Base-by-base conservation (phyloP, 768 basidiomycete genomes). In the Trametes sanguinea region DNA sequence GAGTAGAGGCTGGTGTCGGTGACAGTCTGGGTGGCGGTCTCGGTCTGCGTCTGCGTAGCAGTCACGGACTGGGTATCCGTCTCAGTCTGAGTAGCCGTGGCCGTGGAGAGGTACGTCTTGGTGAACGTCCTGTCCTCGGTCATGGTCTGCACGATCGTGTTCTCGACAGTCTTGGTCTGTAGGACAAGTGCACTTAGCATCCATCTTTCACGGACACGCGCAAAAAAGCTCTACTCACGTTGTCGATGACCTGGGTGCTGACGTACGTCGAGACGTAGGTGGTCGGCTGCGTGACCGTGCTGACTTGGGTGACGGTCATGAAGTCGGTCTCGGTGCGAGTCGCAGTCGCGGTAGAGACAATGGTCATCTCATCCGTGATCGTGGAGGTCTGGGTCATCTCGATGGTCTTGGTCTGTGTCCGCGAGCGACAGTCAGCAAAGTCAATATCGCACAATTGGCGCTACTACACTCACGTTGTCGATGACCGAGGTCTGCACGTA, bases 161-260 rank as follows among this genome's bases (percentile, higher is more conserved):
- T 76, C 67, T 81, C 73, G 55, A 86, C 73, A 3, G 86, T 88
- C 77, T 81, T 74, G 42, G 87, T 88, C 83, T 86, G 44, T 22
- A 11, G 2, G 16, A 27, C 13, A 10, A 32, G 6, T 35, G 14
- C 30, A 37, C 37, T 14, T 11, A 54, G 39, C 10, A 14, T 16
- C 45, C 27, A 2, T 6, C 5, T 4, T n/a, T 43, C 42, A 29
- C 45, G 30, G 30, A 4, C 33, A 27, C 29, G 30, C 8, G 10
- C 8, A 6, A 2, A 14, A 43, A 14, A 43, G n/a, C 6, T 22
- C 32, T 33, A 73, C 81, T 63, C 62, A 85, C 84, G 58, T 82
- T 80, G 75, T 88, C 85, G 65, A 79, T 79, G 63, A 84, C 79
- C 69, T 79, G 63, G 7, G 87, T 88, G 69, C 81, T 77, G 42